Conservation (phyloP, 2,329 filamentous ascomycete species). For the Parasarocladium wereldwijsianum region DNA sequence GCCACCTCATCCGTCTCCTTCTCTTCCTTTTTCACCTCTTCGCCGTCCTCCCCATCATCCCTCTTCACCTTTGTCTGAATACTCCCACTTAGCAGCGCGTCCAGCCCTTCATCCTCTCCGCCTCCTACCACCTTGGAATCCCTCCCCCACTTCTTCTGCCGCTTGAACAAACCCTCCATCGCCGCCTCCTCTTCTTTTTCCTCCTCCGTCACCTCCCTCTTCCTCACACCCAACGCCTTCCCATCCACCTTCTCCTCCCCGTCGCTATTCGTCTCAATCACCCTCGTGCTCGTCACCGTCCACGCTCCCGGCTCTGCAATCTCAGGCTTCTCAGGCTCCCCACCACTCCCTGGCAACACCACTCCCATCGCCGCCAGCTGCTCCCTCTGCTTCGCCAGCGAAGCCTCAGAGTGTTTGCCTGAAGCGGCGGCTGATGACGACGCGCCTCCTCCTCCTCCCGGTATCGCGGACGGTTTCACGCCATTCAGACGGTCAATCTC, state of each 20-base stretch:
- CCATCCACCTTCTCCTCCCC: conserved; percentile 27
- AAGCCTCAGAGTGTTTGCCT: conserved; percentile 29
- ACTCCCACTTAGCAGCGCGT: conserved; percentile 37
- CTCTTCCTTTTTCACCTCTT: conserved; percentile 14
- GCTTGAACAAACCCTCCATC: conserved; percentile 45
- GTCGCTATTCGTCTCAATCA: conserved; percentile 29
- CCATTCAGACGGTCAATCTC: conserved; percentile 81
- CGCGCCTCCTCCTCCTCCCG: neutral
- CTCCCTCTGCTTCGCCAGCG: conserved; percentile 70
- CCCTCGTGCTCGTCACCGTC: conserved; percentile 54
- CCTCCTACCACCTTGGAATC: conserved; percentile 32
- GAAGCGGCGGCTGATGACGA: conserved; percentile 4
- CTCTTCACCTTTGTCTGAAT: conserved; percentile 11
- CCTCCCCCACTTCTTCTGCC: conserved; percentile 37
- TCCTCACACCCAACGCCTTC: conserved; percentile 42
- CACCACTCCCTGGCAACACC: conserved; percentile 62
- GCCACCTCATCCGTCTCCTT: conserved; percentile 15
- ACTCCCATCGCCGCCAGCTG: conserved; percentile 83
- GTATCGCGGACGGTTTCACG: conserved; percentile 20
- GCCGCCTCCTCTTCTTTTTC: conserved; percentile 46
- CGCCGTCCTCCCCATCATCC: conserved; percentile 9
- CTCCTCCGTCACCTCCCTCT: conserved; percentile 45
- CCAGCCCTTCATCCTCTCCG: conserved; percentile 41
- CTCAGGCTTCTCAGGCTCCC: too few relatives aligned
- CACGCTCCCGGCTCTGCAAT: conserved; percentile 86